Conservation (phyloP, 257 asterid species). For the Thymus quinquecostatus region DNA sequence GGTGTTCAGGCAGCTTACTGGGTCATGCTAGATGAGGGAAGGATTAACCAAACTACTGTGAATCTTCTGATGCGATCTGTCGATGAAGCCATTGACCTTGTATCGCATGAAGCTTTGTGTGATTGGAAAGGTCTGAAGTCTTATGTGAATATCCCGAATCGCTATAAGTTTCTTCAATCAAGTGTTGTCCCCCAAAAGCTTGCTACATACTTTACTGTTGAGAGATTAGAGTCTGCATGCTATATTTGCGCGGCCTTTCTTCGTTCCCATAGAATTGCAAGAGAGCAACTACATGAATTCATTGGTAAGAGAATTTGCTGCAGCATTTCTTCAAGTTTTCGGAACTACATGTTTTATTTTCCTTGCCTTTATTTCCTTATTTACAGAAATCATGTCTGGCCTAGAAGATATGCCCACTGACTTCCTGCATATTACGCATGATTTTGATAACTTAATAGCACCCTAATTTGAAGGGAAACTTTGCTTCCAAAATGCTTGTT, state of each 20-base stretch:
- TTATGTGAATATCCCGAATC: constrained; percentile 71
- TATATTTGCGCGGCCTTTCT: constrained; percentile 94
- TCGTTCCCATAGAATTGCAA: constrained; percentile 87
- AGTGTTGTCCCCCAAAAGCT: constrained; percentile 74
- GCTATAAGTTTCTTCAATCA: constrained; percentile 75
- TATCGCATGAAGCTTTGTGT: constrained; percentile 64
- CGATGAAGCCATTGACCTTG: constrained; percentile 87
- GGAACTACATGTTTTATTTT: not conserved
- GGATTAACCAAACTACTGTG: constrained; percentile 77
- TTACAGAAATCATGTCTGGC: not conserved
- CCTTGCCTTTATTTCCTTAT: not conserved
- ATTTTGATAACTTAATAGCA: not conserved
- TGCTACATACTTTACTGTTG: constrained; percentile 71
- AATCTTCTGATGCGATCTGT: constrained; percentile 91
- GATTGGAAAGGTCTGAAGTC: constrained; percentile 85
- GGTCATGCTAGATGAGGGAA: constrained; percentile 99
- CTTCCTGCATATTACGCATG: no score
- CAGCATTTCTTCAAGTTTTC: not conserved
- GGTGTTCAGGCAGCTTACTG: constrained; percentile 99
- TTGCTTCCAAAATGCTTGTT: not conserved
- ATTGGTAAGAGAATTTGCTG: constrained; percentile 59
- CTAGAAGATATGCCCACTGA: not conserved
- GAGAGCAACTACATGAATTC: constrained; percentile 75
- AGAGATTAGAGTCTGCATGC: constrained; percentile 87
- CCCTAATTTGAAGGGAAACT: not conserved